A percentile compares a stretch with the other conserved stretches of the same genome.
These are phyloP conservation scores for Trypanosoma grayi DNA, from an alignment of 208 protist genomes.

Conservation along the genomic window DNA sequence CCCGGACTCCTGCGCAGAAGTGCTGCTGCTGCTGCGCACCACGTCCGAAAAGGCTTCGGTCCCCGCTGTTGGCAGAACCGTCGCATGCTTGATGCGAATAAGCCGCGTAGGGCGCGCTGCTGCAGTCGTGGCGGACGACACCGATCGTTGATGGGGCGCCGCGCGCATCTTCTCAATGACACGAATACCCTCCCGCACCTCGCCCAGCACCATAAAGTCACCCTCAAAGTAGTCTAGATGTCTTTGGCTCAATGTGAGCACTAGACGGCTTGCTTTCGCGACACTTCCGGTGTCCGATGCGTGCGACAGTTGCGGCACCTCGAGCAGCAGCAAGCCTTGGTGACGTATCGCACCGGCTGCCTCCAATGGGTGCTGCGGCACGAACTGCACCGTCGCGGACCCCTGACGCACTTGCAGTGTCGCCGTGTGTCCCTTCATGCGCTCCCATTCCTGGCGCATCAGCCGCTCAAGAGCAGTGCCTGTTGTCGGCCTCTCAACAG, in stretches of 20 bases:
- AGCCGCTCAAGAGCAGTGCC: not conserved
- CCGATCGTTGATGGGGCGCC: slow-evolving; percentile 17
- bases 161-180: slow-evolving; percentile 46
- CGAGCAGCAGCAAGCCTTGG: slow-evolving; percentile 50
- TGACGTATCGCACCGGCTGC: slow-evolving; percentile 24
- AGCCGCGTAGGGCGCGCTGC: slow-evolving; percentile 15
- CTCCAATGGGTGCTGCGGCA: not conserved
- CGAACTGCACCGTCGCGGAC: slow-evolving; percentile 7
- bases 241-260: slow-evolving; percentile 51
- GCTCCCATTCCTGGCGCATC: slow-evolving; percentile 19
- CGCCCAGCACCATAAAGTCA: slow-evolving; percentile 55
- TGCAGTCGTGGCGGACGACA: not conserved
- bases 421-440: slow-evolving; percentile 10
- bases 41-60: slow-evolving; percentile 34
- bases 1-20: not conserved
- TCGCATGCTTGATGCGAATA: slow-evolving; percentile 60
- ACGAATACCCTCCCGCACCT: slow-evolving; percentile 51
- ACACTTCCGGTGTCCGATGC: not conserved
- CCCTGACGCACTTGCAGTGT: not conserved
- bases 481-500: not conserved
- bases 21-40: slow-evolving; percentile 1
- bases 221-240: slow-evolving; percentile 56
- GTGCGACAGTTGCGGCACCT: slow-evolving; percentile 16
- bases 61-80: slow-evolving; percentile 59
- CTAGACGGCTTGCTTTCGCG: slow-evolving; percentile 25